Evolutionary conservation across 2,329 filamentous ascomycete species (phyloP), one percentile per base, ranked within the genome.

Genomic region (Neopestalotiopsis clavispora): DNA sequence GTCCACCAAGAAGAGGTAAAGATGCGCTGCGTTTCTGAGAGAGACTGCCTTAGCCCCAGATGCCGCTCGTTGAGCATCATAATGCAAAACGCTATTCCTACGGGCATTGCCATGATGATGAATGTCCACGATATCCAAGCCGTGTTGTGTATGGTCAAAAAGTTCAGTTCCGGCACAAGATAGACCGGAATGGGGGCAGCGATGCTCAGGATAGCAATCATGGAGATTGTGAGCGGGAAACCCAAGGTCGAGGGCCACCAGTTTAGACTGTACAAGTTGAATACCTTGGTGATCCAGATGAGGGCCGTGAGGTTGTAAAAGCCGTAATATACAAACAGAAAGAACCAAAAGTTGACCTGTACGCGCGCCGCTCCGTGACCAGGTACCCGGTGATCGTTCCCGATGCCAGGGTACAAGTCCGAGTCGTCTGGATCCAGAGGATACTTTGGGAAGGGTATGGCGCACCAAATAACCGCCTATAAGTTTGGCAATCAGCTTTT

Each of bases 301-400:
- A 92, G 80, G 2, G 90, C 90, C 4, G 89, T 90, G 30, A 91
- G 75, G 75, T 90, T 91, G 79, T 92, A 92, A 72, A 91, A 87
- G 68, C 89, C 89, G 77, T 92, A 92, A 80, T 91, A 92, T 68
- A 91, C 86, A 63, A 91, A 86, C 49, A 92, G 82, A 75, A 92
- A 92, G 82, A 91, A 91, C 90, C 90, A 92, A 75, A 92, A 92
- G 80, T 90, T 91, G 72, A 92, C 86, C 71, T 87, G 85, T 4
- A 92, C 90, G 57, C 86, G 83, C 5, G 89, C 88, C 72, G 86
- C 83, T 69, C 90, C 90, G 81, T 92, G 89, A 32, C 89, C 90
- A 0, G 89, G 89, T 0, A 82, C 79, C 67, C 84, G 86, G 71
- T 81, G 80, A 52, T 78, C 78, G 32, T 72, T 67, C 57, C 70